These are phyloP conservation scores for Chytriomyces hyalinus DNA, from an alignment of 192 early-diverging fungal species.

Conservation along the genomic window DNA sequence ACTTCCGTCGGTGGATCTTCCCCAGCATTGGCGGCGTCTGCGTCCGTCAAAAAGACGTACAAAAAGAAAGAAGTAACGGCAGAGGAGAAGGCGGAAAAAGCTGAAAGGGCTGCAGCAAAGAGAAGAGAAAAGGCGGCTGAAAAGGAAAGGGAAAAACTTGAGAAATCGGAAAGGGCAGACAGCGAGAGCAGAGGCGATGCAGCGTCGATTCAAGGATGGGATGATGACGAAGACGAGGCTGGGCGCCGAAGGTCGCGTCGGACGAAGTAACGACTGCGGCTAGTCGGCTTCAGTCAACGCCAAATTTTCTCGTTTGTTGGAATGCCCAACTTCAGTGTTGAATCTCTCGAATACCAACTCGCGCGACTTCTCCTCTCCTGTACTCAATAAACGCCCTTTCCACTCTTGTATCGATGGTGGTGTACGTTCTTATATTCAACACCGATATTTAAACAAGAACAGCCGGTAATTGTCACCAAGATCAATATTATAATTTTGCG, in stretches of 20 bases:
- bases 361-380: too few relatives aligned
- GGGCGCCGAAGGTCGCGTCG: background rate
- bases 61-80: background rate
- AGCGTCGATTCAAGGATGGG: background rate
- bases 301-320: too few relatives aligned
- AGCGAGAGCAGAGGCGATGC: background rate
- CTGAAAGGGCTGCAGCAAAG: background rate
- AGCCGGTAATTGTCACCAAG: too few relatives aligned
- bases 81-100: background rate
- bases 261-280: background rate
- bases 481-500: too few relatives aligned
- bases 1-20: background rate
- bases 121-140: constrained; percentile 2
- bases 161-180: background rate
- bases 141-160: background rate
- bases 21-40: background rate
- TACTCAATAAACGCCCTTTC: too few relatives aligned
- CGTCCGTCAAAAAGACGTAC: background rate
- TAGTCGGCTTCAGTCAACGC: too few relatives aligned
- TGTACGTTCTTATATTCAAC: too few relatives aligned
- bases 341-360: too few relatives aligned
- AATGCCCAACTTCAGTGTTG: too few relatives aligned
- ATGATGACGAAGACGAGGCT: background rate
- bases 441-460: too few relatives aligned
- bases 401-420: too few relatives aligned